Conservation (phyloP, 2,329 filamentous ascomycete genomes). For the Cryphonectria radicalis region DNA sequence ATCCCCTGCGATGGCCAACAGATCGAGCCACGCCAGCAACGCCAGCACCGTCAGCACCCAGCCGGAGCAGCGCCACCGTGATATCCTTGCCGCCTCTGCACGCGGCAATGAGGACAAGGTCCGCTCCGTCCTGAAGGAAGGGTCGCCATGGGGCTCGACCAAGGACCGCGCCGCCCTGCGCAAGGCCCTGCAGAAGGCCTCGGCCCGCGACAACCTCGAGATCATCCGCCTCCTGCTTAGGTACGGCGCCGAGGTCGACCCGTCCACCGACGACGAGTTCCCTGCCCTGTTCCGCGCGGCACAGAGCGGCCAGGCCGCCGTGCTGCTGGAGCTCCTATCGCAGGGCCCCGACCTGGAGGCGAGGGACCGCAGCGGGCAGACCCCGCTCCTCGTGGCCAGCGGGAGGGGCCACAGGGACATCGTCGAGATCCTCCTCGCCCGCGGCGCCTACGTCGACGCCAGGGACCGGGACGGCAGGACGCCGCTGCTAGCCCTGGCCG, state of each 20-base stretch:
- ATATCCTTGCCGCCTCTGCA: constrained; percentile 44
- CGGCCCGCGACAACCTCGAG: constrained; percentile 42
- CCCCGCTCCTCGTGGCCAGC: constrained; percentile 43
- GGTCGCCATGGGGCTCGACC: constrained; percentile 40
- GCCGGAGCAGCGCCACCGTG: constrained; percentile 43
- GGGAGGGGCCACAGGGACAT: constrained; percentile 41
- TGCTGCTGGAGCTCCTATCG: constrained; percentile 41
- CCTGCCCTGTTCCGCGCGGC: constrained; percentile 45
- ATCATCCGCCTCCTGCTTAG: constrained; percentile 45
- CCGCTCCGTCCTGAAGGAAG: constrained; percentile 42
- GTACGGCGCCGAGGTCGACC: constrained; percentile 43
- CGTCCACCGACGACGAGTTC: constrained; percentile 40
- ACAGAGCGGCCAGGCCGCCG: constrained; percentile 41
- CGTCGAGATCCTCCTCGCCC: constrained; percentile 38
- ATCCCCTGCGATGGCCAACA: constrained; percentile 16
- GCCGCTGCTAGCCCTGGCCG: constrained; percentile 42
- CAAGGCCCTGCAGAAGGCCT: constrained; percentile 44
- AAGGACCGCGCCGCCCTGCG: constrained; percentile 44
- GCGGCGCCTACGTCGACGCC: constrained; percentile 41
- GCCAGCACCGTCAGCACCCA: constrained; percentile 44
- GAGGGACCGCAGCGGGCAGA: constrained; percentile 39
- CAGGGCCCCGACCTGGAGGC: constrained; percentile 41
- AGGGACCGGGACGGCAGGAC: constrained; percentile 44
- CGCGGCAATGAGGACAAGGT: constrained; percentile 45
- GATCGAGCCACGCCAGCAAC: constrained; percentile 23